These are phyloP conservation scores for Kalmusia sp. DNA, from an alignment of 2,329 filamentous ascomycete species.

Conservation along the genomic window DNA sequence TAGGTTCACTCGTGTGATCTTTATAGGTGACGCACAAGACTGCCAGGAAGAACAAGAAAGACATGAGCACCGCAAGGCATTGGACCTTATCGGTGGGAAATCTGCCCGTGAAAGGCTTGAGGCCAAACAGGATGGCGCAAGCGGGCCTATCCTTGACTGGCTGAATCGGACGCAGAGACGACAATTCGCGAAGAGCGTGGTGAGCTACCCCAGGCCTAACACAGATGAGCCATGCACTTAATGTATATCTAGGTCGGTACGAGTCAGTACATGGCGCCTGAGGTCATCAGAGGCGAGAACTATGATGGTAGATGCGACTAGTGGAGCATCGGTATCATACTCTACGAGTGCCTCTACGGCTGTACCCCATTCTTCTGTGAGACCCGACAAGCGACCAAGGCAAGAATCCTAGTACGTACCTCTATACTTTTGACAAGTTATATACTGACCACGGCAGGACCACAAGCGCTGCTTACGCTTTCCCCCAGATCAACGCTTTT, in stretches of 20 bases:
- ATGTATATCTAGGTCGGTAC: constrained; percentile 71
- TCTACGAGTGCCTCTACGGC: constrained; percentile 94
- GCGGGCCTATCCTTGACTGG: constrained; percentile 48
- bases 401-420: constrained; percentile 75
- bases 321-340: constrained; percentile 95
- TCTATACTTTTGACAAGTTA: neutral
- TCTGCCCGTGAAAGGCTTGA: constrained; percentile 23
- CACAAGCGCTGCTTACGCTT: constrained; percentile 76
- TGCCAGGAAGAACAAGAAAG: constrained; percentile 57
- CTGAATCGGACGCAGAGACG: constrained; percentile 63
- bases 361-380: constrained; percentile 88
- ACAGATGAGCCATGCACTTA: neutral
- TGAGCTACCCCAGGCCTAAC: neutral
- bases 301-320: constrained; percentile 96
- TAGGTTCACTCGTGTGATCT: no score
- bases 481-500: constrained; percentile 62
- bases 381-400: constrained; percentile 81
- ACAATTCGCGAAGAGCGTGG: constrained; percentile 77
- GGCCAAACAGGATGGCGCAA: constrained; percentile 28
- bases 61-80: constrained; percentile 29
- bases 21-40: constrained; percentile 70
- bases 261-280: constrained; percentile 97
- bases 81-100: constrained; percentile 46
- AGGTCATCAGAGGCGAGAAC: constrained; percentile 79
- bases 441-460: constrained; percentile 57